A percentile compares a stretch with the other conserved stretches of the same genome.
phyloP scores from a whole-genome alignment of 495 filamentous ascomycete genomes.

The Penicillium desertorum region DNA sequence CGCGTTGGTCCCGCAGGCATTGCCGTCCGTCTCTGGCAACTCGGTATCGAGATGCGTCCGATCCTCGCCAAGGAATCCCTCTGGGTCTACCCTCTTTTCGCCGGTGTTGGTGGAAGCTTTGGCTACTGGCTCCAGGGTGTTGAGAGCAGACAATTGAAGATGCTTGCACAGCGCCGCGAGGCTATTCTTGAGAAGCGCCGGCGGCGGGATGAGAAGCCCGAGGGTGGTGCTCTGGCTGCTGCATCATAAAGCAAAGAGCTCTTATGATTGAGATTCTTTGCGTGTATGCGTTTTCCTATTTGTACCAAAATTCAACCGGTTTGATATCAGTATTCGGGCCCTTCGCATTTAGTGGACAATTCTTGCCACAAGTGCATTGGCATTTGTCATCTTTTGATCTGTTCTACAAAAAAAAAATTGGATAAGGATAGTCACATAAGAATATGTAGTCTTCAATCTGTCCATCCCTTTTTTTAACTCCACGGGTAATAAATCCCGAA shows the following conservation, averaged over 20 bases:
- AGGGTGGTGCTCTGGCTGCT: slow-evolving; percentile 43
- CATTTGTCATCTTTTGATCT: slow-evolving; percentile 2
- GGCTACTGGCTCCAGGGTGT: slow-evolving; percentile 95
- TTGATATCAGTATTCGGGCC: slow-evolving; percentile 30
- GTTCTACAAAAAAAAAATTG: slow-evolving; percentile 6
- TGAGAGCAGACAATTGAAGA: slow-evolving; percentile 69
- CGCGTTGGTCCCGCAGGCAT: slow-evolving; percentile 57
- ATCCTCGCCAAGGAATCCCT: slow-evolving; percentile 74
- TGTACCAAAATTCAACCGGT: slow-evolving; percentile 42
- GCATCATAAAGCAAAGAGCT: slow-evolving; percentile 33
- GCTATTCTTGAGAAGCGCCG: slow-evolving; percentile 84
- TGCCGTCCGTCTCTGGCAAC: slow-evolving; percentile 88
- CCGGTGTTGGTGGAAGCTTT: slow-evolving; percentile 78
- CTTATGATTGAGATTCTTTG: slow-evolving; percentile 24
- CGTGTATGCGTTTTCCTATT: slow-evolving; percentile 29
- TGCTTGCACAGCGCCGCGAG: slow-evolving; percentile 73
- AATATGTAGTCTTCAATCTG: neutral
- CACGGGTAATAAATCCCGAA: slow-evolving; percentile 5
- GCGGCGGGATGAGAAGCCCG: slow-evolving; percentile 55
- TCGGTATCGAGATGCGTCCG: slow-evolving; percentile 97
- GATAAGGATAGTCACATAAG: neutral
- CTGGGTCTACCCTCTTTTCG: slow-evolving; percentile 92
- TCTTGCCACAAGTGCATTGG: slow-evolving; percentile 2
- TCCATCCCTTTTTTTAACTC: neutral
- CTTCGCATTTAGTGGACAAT: slow-evolving; percentile 8